Conservation (phyloP, 768 basidiomycete species). For the Pulveroboletus sp. region DNA sequence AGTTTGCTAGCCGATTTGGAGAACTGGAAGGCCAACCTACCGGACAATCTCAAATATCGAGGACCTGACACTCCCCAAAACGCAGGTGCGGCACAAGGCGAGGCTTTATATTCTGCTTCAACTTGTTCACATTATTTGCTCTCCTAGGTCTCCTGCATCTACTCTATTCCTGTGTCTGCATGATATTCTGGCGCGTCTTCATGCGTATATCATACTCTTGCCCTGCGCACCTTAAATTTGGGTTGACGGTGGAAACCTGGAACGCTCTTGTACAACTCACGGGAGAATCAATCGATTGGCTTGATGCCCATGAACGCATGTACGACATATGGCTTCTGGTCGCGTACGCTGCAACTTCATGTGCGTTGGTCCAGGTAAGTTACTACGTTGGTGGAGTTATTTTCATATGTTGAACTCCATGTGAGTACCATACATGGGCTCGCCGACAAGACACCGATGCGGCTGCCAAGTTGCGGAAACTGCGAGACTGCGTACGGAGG, state of each 20-base stretch:
- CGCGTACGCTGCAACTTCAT: constrained; percentile 83
- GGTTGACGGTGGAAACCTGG: constrained; percentile 79
- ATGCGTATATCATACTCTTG: constrained; percentile 95
- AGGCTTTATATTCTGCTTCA: not conserved
- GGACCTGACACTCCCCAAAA: constrained; percentile 63
- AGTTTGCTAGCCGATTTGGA: constrained; percentile 62
- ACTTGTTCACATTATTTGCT: constrained; percentile 2
- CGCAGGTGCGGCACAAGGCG: constrained; percentile 50
- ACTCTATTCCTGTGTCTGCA: constrained; percentile 83
- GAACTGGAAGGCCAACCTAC: constrained; percentile 75
- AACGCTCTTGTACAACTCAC: constrained; percentile 66
- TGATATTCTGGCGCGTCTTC: constrained; percentile 98
- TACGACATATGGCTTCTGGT: constrained; percentile 88
- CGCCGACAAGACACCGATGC: constrained; percentile 75
- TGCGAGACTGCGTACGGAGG: constrained; percentile 78
- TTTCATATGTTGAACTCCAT: constrained; percentile 9
- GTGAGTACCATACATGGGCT: constrained; percentile 91
- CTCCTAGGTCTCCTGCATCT: constrained; percentile 77
- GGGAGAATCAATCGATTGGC: constrained; percentile 84
- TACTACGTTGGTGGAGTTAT: not conserved
- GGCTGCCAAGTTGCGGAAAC: constrained; percentile 65
- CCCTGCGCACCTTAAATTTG: constrained; percentile 86
- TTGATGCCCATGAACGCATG: constrained; percentile 70
- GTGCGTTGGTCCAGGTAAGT: constrained; percentile 85
- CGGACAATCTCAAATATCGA: constrained; percentile 70